These are phyloP conservation scores for Deinandra increscens DNA, from an alignment of 129 eudicot genomes.

Conservation along the genomic window DNA sequence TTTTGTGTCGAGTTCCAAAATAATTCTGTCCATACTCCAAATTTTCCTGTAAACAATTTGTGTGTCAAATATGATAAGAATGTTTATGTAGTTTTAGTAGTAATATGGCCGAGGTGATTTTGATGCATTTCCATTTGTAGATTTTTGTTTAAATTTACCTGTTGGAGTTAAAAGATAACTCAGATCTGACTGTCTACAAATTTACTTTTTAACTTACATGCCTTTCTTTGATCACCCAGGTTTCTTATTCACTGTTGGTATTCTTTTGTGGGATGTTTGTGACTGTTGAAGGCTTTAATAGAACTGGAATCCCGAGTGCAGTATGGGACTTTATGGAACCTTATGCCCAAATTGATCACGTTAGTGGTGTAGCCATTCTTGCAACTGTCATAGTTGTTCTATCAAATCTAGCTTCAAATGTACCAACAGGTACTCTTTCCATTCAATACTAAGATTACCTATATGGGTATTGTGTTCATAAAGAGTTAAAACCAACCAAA, in stretches of 20 bases:
- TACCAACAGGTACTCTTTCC: slow-evolving; percentile 66
- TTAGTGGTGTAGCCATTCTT: slow-evolving; percentile 61
- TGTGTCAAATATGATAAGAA: neutral
- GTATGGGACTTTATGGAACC: slow-evolving; percentile 92
- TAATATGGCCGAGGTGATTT: neutral
- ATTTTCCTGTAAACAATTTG: neutral
- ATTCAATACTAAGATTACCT: neutral
- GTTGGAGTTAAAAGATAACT: neutral
- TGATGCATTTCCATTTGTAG: neutral
- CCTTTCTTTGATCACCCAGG: slow-evolving; percentile 51
- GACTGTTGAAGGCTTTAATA: slow-evolving; percentile 87
- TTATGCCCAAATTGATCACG: slow-evolving; percentile 56
- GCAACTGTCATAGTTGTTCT: slow-evolving; percentile 69
- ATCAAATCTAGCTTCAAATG: slow-evolving; percentile 88
- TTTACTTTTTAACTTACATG: too few relatives aligned
- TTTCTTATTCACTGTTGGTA: slow-evolving; percentile 82
- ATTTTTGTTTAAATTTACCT: neutral
- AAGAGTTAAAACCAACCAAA: neutral
- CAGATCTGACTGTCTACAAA: too few relatives aligned
- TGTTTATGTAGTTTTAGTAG: neutral
- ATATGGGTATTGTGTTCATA: neutral
- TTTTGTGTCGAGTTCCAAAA: neutral
- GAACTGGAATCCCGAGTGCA: slow-evolving; percentile 81
- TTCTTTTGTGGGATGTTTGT: slow-evolving; percentile 96
- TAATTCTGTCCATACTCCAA: too few relatives aligned